Conservation (phyloP, 2,329 filamentous ascomycete genomes). For the Diaporthe destruens region DNA sequence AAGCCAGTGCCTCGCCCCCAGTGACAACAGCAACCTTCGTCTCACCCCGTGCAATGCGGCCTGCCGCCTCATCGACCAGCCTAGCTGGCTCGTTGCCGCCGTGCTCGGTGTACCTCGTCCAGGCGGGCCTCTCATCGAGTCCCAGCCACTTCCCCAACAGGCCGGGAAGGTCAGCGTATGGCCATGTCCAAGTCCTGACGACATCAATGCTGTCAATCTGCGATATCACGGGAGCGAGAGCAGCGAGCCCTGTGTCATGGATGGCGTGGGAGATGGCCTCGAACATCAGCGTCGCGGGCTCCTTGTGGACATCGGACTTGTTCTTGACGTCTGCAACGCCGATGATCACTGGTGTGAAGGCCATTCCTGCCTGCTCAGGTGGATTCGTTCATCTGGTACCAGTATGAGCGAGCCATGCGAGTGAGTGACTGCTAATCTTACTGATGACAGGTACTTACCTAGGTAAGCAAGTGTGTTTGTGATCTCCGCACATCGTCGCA, state of each 20-base stretch:
- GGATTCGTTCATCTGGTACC: not conserved
- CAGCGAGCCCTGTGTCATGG: conserved; percentile 58
- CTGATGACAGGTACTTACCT: not conserved
- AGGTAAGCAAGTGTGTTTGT: too few relatives aligned
- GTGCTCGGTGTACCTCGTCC: conserved; percentile 67
- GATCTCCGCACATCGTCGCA: too few relatives aligned
- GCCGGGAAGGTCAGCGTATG: conserved; percentile 69
- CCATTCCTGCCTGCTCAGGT: not conserved
- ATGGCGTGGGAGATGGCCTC: conserved; percentile 66
- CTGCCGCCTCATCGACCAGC: conserved; percentile 73
- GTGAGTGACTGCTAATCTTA: not conserved
- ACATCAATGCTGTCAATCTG: conserved; percentile 70
- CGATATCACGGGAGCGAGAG: conserved; percentile 53
- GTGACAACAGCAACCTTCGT: conserved; percentile 69
- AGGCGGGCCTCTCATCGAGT: conserved; percentile 55
- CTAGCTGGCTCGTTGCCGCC: conserved; percentile 74
- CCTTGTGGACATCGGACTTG: conserved; percentile 67
- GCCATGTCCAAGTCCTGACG: conserved; percentile 76
- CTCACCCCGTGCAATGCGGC: conserved; percentile 65
- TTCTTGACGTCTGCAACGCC: conserved; percentile 74
- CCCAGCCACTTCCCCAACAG: conserved; percentile 64
- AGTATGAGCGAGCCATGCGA: not conserved
- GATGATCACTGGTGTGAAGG: conserved; percentile 65
- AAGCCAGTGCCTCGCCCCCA: conserved; percentile 75
- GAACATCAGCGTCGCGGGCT: conserved; percentile 71